Base-by-base conservation (phyloP, 2,329 filamentous ascomycete genomes). In the Pestalotiopsis sp. region DNA sequence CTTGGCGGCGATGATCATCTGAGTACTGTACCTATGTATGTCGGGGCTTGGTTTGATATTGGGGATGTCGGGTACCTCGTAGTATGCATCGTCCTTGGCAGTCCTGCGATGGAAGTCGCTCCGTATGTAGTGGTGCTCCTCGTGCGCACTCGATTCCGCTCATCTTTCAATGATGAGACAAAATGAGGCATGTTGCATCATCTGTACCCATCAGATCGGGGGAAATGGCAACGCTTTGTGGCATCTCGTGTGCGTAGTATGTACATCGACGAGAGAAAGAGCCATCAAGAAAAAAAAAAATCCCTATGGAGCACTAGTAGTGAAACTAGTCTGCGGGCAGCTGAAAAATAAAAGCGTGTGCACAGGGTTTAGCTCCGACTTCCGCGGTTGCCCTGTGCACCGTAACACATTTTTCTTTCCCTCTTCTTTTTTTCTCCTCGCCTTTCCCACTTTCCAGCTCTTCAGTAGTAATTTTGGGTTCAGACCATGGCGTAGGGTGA, bases 381-480 rank as follows among this genome's bases (percentile, higher is more conserved):
- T 39, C 59, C 59, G 59, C 31, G 57, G 59, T 62, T 62, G 59
- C 59, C 59, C 59, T 62, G 59, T 62, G 59, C 59, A 39, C 59
- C 31, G 27, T n/a, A 62, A n/a, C 13, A 62, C 59, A 62, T 62
- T 62, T 59, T 27, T 59, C 27, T 17, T 23, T 27, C 36, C 1
- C 2, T 52, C 45, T n/a, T n/a, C 7, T 52, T 9, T 52, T 17
- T 6, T 52, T 3, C 20, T 23, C 20, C 45, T 52, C 45, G 45
- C 17, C 7, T 36, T 36, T n/a, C 45, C 45, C 45, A n/a, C 17
- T 20, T n/a, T 3, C 6, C 17, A 9, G 4, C 9, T 52, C 41
- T 45, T 52, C 17, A n/a, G 45, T 3, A n/a, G 45, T 3, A 52
- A n/a, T 52, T 52, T 52, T 52, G 45, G 20, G 45, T 52, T 52